A percentile compares a stretch with the other conserved stretches of the same genome.
Conservation (phyloP, 2,329 filamentous ascomycete genomes). For the Claviceps sp. region DNA sequence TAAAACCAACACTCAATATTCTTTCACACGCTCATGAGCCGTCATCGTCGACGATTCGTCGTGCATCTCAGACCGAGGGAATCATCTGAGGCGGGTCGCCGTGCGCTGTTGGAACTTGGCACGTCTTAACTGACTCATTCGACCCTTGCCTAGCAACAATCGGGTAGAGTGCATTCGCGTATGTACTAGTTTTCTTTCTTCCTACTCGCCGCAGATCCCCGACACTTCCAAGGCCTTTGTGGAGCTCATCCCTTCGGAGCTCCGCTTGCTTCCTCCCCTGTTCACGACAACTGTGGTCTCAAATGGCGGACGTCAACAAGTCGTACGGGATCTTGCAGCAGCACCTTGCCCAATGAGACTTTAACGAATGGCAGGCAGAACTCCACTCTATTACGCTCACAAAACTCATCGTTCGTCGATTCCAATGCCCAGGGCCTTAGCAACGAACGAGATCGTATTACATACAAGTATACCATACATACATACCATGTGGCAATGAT, state of each 20-base stretch:
- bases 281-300: not conserved
- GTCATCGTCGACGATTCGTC: not conserved
- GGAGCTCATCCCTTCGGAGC: constrained; percentile 1
- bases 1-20: too few species aligned
- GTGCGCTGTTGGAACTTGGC: constrained; percentile 9
- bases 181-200: not conserved
- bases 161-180: not conserved
- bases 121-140: constrained; percentile 8
- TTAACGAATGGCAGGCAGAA: not conserved
- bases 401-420: not conserved
- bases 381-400: constrained; percentile 5
- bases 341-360: not conserved
- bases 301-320: not conserved
- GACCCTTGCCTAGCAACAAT: not conserved
- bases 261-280: not conserved
- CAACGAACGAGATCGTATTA: not conserved
- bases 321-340: not conserved
- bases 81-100: constrained; percentile 3
- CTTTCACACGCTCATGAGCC: too few species aligned
- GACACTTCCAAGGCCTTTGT: not conserved
- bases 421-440: not conserved
- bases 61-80: not conserved
- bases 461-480: not conserved
- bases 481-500: not conserved
- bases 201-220: not conserved